A percentile compares a stretch with the other conserved stretches of the same genome.
Conservation (phyloP, 345 rosid species). For the Eucalyptus melliodora region DNA sequence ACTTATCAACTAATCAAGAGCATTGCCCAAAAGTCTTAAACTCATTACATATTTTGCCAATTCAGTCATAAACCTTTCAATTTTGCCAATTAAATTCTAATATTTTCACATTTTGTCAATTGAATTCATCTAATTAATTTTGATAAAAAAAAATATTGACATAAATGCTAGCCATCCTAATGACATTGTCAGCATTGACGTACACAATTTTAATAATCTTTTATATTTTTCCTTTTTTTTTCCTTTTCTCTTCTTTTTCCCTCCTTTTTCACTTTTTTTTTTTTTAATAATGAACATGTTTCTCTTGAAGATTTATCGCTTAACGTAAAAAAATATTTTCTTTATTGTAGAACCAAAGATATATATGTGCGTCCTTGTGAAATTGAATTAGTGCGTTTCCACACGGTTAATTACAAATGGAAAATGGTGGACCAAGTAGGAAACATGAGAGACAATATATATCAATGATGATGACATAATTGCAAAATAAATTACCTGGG, state of each 20-base stretch:
- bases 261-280: background rate
- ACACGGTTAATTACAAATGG: background rate
- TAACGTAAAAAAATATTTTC: background rate
- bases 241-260: too few relatives aligned
- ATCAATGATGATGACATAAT: background rate
- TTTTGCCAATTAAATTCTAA: too few relatives aligned
- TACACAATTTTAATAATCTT: too few relatives aligned
- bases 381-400: background rate
- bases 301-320: background rate
- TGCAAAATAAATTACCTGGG: background rate
- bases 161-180: too few relatives aligned
- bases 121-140: too few relatives aligned
- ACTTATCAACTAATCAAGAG: too few relatives aligned
- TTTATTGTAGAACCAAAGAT: background rate
- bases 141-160: too few relatives aligned
- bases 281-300: background rate
- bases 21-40: too few relatives aligned
- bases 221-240: too few relatives aligned
- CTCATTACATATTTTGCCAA: too few relatives aligned
- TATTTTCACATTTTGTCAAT: too few relatives aligned
- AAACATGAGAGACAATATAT: background rate
- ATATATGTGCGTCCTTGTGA: background rate
- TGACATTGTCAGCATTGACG: accelerated
- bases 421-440: background rate
- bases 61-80: too few relatives aligned